phyloP scores from a whole-genome alignment of 768 basidiomycete genomes.

The Mycena amicta region DNA sequence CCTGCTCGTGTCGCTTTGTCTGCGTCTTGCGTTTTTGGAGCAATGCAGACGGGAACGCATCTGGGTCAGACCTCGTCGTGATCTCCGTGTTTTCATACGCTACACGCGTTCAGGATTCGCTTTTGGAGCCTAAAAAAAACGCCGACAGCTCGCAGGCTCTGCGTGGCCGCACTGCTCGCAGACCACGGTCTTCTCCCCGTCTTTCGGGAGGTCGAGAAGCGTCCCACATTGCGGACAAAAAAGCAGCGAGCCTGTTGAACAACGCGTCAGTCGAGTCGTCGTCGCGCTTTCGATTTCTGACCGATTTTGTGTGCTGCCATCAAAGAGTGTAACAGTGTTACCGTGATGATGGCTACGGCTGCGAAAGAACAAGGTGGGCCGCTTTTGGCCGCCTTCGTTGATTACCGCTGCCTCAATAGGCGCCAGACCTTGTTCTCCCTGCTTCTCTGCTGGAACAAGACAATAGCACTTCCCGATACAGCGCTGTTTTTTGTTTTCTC shows the following conservation, averaged over 20 bases:
- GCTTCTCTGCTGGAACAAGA: constrained; percentile 4
- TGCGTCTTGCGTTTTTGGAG: constrained; percentile 88
- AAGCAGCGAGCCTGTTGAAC: constrained; percentile 73
- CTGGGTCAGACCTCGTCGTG: constrained; percentile 87
- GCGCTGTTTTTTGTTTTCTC: constrained; percentile 18
- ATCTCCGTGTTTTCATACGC: constrained; percentile 93
- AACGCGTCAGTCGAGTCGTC: constrained; percentile 5
- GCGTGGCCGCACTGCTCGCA: constrained; percentile 90
- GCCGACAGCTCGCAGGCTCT: constrained; percentile 87
- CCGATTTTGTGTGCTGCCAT: constrained; percentile 39
- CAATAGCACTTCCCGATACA: constrained; percentile 24
- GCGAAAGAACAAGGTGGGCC: background rate
- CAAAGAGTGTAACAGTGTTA: background rate
- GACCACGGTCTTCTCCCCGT: constrained; percentile 68
- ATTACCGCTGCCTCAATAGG: background rate
- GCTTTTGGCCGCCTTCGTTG: constrained; percentile 2
- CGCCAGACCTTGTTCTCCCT: constrained; percentile 1
- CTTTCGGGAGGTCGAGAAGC: constrained; percentile 78
- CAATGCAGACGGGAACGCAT: constrained; percentile 90
- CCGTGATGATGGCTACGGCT: background rate
- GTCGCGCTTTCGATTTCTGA: constrained; percentile 25
- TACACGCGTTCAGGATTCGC: constrained; percentile 30
- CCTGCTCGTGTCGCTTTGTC: constrained; percentile 75
- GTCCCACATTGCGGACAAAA: constrained; percentile 96
- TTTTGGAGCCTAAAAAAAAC: background rate